Base-by-base conservation (phyloP, 345 rosid genomes). In the Isatis tinctoria region DNA sequence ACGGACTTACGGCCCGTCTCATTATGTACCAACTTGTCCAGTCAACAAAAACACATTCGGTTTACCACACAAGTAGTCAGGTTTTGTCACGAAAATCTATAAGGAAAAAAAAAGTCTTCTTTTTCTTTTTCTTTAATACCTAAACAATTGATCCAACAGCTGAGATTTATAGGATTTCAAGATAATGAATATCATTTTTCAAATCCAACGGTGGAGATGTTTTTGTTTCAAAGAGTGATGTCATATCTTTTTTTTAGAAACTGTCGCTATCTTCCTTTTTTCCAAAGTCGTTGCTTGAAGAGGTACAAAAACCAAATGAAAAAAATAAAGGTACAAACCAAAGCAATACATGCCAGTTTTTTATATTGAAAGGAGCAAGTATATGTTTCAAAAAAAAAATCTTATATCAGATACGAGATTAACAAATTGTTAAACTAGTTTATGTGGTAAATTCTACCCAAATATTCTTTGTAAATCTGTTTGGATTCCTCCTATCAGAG, bases 1-100 rank as follows among this genome's bases (percentile, higher is more conserved):
- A 33, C 58, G 70, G 74, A 33, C 58, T 47, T 44, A 57, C 22
- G 78, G 59, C 74, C 56, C 65, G 69, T 74, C 36, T 62, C 33
- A 61, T 30, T 40, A n/a, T n/a, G n/a, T n/a, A 51, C 64, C 63
- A 62, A 61, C 74, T 69, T 69, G 59, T 75, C 43, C 40, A 51
- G 43, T 11, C 7, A 6, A 13, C 37, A 35, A 35, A 7, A 33
- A 35, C 43, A 32, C 44, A 51, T 24, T 73, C 9, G 64, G 47
- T 73, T 72, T 18, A 32, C 17, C 68, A 28, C 10, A 43, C 10
- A 10, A 58, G 5, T 1, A n/a, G 39, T 32, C 10, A n/a, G 13
- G 5, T 3, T 30, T 22, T 35, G 41, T 54, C 20, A 48, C 52
- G 26, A 12, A 17, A 45, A 45, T 45, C 51, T 45, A 47, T 16